Conservation (phyloP, 2,329 filamentous ascomycete species). For the Iodosphaeria phyllophila region DNA sequence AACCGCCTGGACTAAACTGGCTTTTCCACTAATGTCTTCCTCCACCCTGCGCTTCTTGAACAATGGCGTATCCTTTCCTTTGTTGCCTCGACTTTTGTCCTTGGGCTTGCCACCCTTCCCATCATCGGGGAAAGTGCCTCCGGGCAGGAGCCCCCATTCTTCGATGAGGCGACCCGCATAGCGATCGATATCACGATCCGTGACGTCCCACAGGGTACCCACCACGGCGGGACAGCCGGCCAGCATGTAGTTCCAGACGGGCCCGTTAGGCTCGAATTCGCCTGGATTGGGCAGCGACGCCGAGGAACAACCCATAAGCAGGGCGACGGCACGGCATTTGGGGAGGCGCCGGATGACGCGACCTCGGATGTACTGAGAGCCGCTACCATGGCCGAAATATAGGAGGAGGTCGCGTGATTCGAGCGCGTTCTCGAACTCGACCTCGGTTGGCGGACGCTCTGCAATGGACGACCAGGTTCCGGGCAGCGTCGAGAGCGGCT, state of each 20-base stretch:
- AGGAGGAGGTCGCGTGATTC: slow-evolving; percentile 53
- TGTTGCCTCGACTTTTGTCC: no score
- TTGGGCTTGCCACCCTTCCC: slow-evolving; percentile 10
- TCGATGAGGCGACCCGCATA: slow-evolving; percentile 67
- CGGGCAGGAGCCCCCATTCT: slow-evolving; percentile 59
- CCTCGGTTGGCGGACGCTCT: slow-evolving; percentile 51
- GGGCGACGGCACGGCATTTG: slow-evolving; percentile 55
- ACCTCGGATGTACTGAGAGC: slow-evolving; percentile 81
- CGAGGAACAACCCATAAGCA: slow-evolving; percentile 90
- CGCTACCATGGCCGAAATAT: slow-evolving; percentile 93
- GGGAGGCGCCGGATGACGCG: slow-evolving; percentile 64
- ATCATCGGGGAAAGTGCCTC: slow-evolving; percentile 23
- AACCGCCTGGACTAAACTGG: slow-evolving; percentile 65
- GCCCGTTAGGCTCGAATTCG: slow-evolving; percentile 79
- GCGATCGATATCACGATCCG: slow-evolving; percentile 90
- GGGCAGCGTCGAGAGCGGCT: slow-evolving; percentile 45
- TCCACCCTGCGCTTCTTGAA: slow-evolving; percentile 8
- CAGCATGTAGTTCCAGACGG: slow-evolving; percentile 80
- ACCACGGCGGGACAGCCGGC: slow-evolving; percentile 75
- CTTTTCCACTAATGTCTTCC: slow-evolving; percentile 12
- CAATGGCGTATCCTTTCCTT: slow-evolving; percentile 12
- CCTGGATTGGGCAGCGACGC: slow-evolving; percentile 65
- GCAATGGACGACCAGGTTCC: slow-evolving; percentile 54
- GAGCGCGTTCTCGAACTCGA: slow-evolving; percentile 55
- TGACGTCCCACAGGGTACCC: slow-evolving; percentile 94